Conservation (phyloP, 257 asterid genomes). For the Cruciata laevipes region DNA sequence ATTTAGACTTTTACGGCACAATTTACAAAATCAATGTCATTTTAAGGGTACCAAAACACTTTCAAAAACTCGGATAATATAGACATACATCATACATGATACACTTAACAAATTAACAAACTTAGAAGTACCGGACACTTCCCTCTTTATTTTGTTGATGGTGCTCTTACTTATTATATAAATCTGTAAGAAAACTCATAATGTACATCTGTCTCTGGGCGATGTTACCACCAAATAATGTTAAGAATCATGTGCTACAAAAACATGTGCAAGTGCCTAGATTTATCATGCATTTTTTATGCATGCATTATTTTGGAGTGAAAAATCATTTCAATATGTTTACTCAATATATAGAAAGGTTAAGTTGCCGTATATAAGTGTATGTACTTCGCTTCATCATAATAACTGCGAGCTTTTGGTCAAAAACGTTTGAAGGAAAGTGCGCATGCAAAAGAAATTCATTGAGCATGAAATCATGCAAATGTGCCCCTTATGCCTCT, state of each 20-base stretch:
- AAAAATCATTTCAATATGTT: background rate
- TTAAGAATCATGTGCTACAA: background rate
- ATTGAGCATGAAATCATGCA: background rate
- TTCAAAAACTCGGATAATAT: too few species aligned
- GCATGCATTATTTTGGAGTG: background rate
- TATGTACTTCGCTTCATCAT: background rate
- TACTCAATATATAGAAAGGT: background rate
- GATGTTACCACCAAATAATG: background rate
- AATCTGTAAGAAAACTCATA: background rate
- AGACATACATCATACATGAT: too few species aligned
- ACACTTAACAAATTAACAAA: too few species aligned
- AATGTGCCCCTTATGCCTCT: background rate
- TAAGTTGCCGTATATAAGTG: background rate
- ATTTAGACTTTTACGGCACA: too few species aligned
- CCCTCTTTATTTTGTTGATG: too few species aligned
- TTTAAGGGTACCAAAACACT: too few species aligned
- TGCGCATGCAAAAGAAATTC: slow-evolving; percentile 10
- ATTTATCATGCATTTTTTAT: background rate
- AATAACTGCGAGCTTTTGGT: background rate
- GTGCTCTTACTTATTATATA: too few species aligned
- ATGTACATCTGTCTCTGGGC: background rate
- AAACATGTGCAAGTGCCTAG: background rate
- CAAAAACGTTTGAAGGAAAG: background rate
- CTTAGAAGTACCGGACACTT: too few species aligned
- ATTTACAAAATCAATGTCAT: too few species aligned